These are phyloP conservation scores for Geosmithia putterillii DNA, from an alignment of 2,329 filamentous ascomycete genomes.

Conservation along the genomic window DNA sequence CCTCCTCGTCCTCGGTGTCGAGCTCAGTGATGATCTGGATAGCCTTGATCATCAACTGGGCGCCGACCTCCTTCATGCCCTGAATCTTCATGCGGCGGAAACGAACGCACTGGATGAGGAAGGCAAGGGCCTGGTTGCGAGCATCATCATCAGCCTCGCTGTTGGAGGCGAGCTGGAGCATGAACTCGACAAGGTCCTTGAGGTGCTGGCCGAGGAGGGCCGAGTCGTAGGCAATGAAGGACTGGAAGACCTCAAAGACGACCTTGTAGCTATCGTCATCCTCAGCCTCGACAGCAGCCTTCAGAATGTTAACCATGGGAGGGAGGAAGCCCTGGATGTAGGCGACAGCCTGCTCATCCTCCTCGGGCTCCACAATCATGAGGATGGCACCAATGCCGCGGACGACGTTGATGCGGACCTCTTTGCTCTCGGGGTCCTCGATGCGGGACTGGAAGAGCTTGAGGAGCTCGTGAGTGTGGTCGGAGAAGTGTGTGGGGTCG, in stretches of 20 bases:
- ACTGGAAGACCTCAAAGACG: constrained; percentile 95
- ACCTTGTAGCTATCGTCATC: constrained; percentile 85
- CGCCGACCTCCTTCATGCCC: constrained; percentile 69
- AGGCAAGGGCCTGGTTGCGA: constrained; percentile 79
- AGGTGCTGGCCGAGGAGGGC: constrained; percentile 76
- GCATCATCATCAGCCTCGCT: constrained; percentile 71
- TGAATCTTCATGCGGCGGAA: constrained; percentile 96
- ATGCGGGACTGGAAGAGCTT: constrained; percentile 78
- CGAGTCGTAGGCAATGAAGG: constrained; percentile 80
- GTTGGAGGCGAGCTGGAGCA: constrained; percentile 76
- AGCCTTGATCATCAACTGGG: constrained; percentile 76
- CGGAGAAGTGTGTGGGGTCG: constrained; percentile 71
- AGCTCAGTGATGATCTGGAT: constrained; percentile 87
- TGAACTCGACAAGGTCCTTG: constrained; percentile 82
- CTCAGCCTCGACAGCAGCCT: constrained; percentile 64
- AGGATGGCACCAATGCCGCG: constrained; percentile 80
- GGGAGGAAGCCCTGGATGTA: constrained; percentile 74
- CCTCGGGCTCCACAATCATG: constrained; percentile 77
- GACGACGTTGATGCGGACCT: constrained; percentile 91
- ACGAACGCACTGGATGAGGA: constrained; percentile 83
- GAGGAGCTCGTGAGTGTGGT: constrained; percentile 70
- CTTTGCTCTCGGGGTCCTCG: constrained; percentile 76
- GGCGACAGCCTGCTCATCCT: constrained; percentile 61
- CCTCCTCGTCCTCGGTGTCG: constrained; percentile 62
- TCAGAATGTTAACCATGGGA: constrained; percentile 78